Evolutionary conservation across 2,329 filamentous ascomycete genomes (phyloP).

Genomic region (Hortaea werneckii): DNA sequence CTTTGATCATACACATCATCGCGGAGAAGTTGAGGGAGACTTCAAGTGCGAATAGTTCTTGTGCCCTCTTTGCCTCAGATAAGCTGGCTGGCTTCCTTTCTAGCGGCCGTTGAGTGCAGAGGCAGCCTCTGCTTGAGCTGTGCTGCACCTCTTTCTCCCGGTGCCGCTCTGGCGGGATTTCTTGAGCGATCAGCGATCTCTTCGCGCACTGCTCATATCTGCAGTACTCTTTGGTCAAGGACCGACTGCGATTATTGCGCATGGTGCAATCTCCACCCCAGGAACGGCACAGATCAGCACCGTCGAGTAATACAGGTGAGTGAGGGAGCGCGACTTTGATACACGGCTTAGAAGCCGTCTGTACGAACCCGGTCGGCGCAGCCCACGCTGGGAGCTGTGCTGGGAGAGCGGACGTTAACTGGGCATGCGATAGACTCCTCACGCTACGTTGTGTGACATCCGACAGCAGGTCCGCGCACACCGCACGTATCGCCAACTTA

Average conservation of each 20-base stretch:
- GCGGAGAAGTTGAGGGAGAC: background rate
- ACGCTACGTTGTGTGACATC: conserved; percentile 1
- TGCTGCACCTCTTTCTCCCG: background rate
- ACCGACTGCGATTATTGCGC: background rate
- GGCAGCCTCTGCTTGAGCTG: background rate
- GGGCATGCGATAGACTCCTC: background rate
- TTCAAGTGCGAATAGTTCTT: no score
- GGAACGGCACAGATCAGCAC: background rate
- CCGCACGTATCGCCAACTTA: background rate
- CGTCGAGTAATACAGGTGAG: background rate
- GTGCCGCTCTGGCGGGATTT: background rate
- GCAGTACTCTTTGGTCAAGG: background rate
- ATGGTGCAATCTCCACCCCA: background rate
- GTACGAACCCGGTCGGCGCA: conserved; percentile 2
- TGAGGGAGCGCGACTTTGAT: background rate
- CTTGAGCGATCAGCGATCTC: background rate
- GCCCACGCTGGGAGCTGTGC: background rate
- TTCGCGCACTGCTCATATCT: background rate
- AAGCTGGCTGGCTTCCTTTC: background rate
- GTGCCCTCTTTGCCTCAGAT: no score
- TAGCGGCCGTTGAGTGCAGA: background rate
- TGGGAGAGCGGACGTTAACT: background rate
- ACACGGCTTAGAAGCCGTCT: background rate
- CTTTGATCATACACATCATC: background rate
- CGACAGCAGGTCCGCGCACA: background rate